Conservation (phyloP, 768 basidiomycete species). For the Jaapia argillacea region DNA sequence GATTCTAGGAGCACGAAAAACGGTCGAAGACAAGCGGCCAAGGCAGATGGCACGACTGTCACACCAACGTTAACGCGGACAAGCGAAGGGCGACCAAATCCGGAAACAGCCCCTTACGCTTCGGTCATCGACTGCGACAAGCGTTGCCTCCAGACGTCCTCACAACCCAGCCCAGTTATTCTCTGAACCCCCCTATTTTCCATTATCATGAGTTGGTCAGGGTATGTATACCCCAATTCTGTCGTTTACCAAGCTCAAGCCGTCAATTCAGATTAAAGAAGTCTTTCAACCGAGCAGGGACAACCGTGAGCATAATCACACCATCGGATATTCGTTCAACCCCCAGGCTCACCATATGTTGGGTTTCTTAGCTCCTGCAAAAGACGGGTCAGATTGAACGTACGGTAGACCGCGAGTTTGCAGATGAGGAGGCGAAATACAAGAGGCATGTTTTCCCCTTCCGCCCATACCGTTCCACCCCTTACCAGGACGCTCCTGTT, state of each 20-base stretch:
- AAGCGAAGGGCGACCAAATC: too few relatives aligned
- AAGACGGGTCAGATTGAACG: conserved; percentile 98
- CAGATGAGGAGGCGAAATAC: conserved; percentile 87
- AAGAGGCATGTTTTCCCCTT: conserved; percentile 52
- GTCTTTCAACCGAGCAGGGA: conserved; percentile 84
- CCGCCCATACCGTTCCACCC: conserved; percentile 2
- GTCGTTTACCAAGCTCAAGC: background rate
- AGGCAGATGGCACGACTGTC: too few relatives aligned
- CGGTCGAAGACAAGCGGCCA: too few relatives aligned
- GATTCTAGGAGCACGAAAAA: too few relatives aligned
- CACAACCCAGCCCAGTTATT: too few relatives aligned
- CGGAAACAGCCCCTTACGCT: too few relatives aligned
- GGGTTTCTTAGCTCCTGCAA: conserved; percentile 76
- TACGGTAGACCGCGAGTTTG: conserved; percentile 89
- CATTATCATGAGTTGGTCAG: conserved; percentile 9
- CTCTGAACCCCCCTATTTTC: too few relatives aligned
- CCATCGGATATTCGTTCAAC: background rate
- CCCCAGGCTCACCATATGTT: conserved; percentile 5
- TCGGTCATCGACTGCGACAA: too few relatives aligned
- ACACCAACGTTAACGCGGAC: too few relatives aligned
- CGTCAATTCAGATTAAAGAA: conserved; percentile 69
- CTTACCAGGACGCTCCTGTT: background rate
- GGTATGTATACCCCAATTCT: conserved; percentile 1
- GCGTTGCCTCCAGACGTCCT: too few relatives aligned
- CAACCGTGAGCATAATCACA: conserved; percentile 47